Evolutionary conservation across 176 grass and related monocot genomes (phyloP), one percentile per base, ranked within the genome.

Genomic region (Musa troglodytarum): DNA sequence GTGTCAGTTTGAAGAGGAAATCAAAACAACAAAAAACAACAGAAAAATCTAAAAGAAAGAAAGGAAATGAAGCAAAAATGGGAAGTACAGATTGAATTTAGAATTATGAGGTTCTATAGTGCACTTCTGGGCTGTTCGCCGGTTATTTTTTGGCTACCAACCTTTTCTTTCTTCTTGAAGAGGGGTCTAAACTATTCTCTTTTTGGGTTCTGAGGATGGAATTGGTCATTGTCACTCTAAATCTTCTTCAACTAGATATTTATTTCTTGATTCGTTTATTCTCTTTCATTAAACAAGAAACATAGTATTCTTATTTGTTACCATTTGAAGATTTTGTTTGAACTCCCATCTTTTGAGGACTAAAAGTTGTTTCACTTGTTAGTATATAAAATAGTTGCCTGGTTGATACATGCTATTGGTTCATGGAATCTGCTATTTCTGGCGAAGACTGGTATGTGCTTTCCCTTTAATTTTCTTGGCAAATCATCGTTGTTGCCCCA

Each of bases 141-240:
- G 26, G 63, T 65, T 65, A 28, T 6, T 65, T n/a, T 65, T 26
- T 26, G 19, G 63, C 20, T 12, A 13, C 21, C 11, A 26, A 65
- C 23, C 24, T 68, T 68, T 66, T 12, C 3, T 68, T 29, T 34
- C 16, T 2, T 13, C 26, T 68, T 16, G 28, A 13, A 15, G 13
- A 26, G 34, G 65, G 25, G 24, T 68, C 25, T 68, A 9, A 65
- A 65, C 26, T 34, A 15, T 68, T 68, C 65, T 68, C 65, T 34
- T 68, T 68, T 68, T 43, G 65, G 25, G 65, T 68, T 67, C 12
- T 7, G 24, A 68, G 65, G 65, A 68, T 68, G 25, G 65, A 68
- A 68, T 22, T 15, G 24, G 26, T 68, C 65, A 22, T 26, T 16
- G 65, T 68, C 65, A 22, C 65, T 34, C 24, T 68, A 22, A 34